Percentiles rank a stretch among this genome's conserved stretches.
phyloP scores from a whole-genome alignment of 768 basidiomycete genomes.

The Collybia sp. region DNA sequence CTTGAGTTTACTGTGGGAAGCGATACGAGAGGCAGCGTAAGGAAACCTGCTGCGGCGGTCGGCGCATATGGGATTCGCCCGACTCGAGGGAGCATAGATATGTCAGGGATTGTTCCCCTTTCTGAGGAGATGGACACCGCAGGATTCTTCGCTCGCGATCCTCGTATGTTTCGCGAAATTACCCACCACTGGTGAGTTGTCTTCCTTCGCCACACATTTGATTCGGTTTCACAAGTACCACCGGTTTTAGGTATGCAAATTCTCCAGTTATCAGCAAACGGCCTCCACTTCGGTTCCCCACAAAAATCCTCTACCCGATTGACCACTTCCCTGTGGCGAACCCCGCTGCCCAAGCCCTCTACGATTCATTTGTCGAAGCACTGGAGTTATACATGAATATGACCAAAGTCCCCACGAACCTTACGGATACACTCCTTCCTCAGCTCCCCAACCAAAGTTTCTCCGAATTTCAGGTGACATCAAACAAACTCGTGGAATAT shows the following conservation, averaged over 20 bases:
- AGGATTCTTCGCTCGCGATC: constrained; percentile 30
- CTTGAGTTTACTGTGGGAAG: constrained; percentile 33
- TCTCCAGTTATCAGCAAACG: constrained; percentile 20
- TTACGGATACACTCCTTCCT: constrained; percentile 21
- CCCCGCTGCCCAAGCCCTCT: constrained; percentile 23
- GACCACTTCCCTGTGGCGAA: constrained; percentile 30
- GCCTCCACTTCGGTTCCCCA: constrained; percentile 20
- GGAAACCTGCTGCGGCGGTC: constrained; percentile 33
- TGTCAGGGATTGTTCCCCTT: constrained; percentile 28
- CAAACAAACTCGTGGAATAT: constrained; percentile 30
- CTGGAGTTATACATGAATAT: constrained; percentile 23
- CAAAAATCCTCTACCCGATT: constrained; percentile 25
- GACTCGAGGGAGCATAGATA: constrained; percentile 24
- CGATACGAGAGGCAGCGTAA: constrained; percentile 33
- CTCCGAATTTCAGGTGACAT: constrained; percentile 19
- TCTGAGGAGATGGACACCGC: constrained; percentile 36
- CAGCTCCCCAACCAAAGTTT: constrained; percentile 25
- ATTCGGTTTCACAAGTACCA: neutral
- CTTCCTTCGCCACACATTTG: neutral
- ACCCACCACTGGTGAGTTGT: constrained; percentile 21
- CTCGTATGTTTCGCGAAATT: constrained; percentile 21
- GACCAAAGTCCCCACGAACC: constrained; percentile 18
- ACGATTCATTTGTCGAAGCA: constrained; percentile 20
- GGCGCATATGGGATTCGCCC: constrained; percentile 33
- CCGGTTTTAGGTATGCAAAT: constrained; percentile 22